phyloP scores from a whole-genome alignment of 768 basidiomycete species.

The Mycena rosella region DNA sequence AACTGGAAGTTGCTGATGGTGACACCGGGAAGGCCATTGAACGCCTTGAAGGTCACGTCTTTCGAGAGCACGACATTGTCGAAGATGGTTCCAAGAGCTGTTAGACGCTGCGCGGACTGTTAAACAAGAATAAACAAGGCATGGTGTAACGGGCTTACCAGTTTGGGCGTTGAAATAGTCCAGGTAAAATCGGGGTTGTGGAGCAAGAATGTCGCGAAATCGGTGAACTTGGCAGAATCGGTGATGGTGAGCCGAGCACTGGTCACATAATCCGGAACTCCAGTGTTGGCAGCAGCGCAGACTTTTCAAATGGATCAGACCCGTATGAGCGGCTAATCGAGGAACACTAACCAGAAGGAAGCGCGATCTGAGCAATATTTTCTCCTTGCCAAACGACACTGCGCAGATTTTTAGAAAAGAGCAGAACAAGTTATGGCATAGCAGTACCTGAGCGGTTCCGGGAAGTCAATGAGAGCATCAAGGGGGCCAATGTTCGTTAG shows the following conservation, averaged over 20 bases:
- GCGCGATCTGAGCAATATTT: conserved; percentile 71
- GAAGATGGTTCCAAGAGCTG: conserved; percentile 77
- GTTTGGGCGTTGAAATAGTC: too few species aligned
- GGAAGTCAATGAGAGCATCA: conserved; percentile 76
- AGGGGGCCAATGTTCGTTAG: conserved; percentile 75
- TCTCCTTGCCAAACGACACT: conserved; percentile 75
- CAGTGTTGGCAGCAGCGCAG: conserved; percentile 75
- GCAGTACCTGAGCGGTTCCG: conserved; percentile 68
- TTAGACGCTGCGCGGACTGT: conserved; percentile 74
- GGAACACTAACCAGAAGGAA: conserved; percentile 64
- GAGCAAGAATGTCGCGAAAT: conserved; percentile 73
- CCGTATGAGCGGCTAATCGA: neutral
- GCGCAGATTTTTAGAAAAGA: neutral
- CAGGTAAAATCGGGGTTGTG: too few species aligned
- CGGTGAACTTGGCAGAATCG: conserved; percentile 69
- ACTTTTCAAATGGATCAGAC: conserved; percentile 50
- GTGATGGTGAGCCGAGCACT: conserved; percentile 69
- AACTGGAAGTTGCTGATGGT: conserved; percentile 79
- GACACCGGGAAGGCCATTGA: conserved; percentile 78
- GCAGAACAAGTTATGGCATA: conserved; percentile 13
- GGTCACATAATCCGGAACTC: conserved; percentile 73
- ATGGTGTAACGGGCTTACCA: too few species aligned
- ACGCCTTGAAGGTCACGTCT: conserved; percentile 73
- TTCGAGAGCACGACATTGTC: conserved; percentile 74
- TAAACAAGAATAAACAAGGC: too few species aligned